These are phyloP conservation scores for Dichomitus squalens DNA, from an alignment of 1,284 basidiomycete genomes.

Conservation along the genomic window DNA sequence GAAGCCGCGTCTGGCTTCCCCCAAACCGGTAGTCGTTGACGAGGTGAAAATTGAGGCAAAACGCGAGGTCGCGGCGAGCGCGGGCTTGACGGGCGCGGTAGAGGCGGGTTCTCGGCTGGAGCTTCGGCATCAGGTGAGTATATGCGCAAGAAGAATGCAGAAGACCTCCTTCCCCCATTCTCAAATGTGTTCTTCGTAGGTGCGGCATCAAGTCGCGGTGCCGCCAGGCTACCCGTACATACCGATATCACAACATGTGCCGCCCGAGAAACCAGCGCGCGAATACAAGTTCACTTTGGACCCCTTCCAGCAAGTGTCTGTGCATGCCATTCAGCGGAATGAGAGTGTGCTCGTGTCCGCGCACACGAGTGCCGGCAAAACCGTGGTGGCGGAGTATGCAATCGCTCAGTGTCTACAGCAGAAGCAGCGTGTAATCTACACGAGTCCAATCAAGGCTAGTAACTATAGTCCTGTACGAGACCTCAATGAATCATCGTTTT, in stretches of 20 bases:
- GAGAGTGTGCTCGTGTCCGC: slow-evolving; percentile 99
- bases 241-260: slow-evolving; percentile 91
- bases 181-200: slow-evolving; percentile 45
- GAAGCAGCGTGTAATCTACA: slow-evolving; percentile 98
- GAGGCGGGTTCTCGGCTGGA: slow-evolving; percentile 73
- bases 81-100: slow-evolving; percentile 73
- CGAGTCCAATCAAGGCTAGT: slow-evolving; percentile 97
- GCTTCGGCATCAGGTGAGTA: slow-evolving; percentile 74
- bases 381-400: slow-evolving; percentile 98
- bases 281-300: slow-evolving; percentile 97
- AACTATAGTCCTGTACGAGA: slow-evolving; percentile 22
- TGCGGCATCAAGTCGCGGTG: slow-evolving; percentile 93
- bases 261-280: slow-evolving; percentile 87
- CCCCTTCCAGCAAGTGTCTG: slow-evolving; percentile 96
- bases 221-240: slow-evolving; percentile 92
- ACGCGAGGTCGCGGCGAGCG: slow-evolving; percentile 84
- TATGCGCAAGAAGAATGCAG: background rate
- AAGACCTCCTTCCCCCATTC: background rate
- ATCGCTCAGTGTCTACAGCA: slow-evolving; percentile 94
- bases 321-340: slow-evolving; percentile 94
- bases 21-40: slow-evolving; percentile 78
- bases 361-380: slow-evolving; percentile 98
- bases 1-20: slow-evolving; percentile 54
- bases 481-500: slow-evolving; percentile 25
- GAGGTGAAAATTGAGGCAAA: slow-evolving; percentile 91